These are phyloP conservation scores for Xanthoconium stramineum DNA, from an alignment of 768 basidiomycete genomes.

Conservation along the genomic window DNA sequence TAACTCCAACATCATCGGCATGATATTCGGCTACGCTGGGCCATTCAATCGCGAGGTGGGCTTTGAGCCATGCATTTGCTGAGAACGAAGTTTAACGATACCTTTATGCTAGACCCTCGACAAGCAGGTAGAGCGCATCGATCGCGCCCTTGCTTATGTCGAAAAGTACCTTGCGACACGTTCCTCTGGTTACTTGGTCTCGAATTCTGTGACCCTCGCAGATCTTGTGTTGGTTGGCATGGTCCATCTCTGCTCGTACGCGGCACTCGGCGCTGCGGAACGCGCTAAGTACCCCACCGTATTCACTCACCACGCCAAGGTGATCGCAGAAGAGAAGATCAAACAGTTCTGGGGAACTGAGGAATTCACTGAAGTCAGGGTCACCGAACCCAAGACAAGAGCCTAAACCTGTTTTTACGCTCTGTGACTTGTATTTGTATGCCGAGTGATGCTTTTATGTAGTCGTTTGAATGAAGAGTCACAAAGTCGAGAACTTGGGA, in stretches of 20 bases:
- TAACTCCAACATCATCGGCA: not conserved
- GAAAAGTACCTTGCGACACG: conserved; percentile 12
- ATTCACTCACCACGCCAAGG: conserved; percentile 15
- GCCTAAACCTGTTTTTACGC: too few species aligned
- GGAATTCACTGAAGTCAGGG: conserved; percentile 1
- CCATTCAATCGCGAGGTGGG: conserved; percentile 10
- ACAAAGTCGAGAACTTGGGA: too few species aligned
- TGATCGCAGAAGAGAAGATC: conserved; percentile 11
- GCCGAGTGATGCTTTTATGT: too few species aligned
- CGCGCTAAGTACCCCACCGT: conserved; percentile 11
- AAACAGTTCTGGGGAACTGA: conserved; percentile 8
- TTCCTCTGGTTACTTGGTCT: conserved; percentile 15
- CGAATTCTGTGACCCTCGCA: conserved; percentile 15
- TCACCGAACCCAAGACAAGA: conserved; percentile 1
- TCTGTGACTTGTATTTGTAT: too few species aligned
- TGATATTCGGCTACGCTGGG: not conserved
- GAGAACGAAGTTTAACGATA: not conserved
- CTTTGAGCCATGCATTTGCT: not conserved
- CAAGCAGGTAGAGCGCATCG: not conserved
- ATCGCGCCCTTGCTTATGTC: conserved; percentile 9
- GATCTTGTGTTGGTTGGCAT: conserved; percentile 13
- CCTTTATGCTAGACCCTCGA: not conserved
- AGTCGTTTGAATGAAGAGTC: too few species aligned
- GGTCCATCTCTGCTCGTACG: not conserved
- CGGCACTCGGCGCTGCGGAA: conserved; percentile 6